phyloP scores from a whole-genome alignment of 2,329 filamentous ascomycete genomes.

The Beauveria sp. region DNA sequence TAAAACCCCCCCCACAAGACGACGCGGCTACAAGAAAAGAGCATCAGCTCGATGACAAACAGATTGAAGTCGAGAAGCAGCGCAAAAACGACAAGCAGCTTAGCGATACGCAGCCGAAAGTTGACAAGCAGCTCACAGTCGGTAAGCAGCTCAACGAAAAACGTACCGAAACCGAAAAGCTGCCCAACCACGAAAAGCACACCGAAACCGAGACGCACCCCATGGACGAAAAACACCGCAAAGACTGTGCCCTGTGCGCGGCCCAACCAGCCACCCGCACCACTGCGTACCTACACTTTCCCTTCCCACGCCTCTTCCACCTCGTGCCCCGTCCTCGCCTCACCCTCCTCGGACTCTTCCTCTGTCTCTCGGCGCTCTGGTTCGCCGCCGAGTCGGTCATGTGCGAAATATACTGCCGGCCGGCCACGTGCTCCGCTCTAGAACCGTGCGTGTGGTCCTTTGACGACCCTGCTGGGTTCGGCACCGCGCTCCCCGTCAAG shows the following conservation, averaged over 20 bases:
- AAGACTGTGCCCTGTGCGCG: slow-evolving; percentile 9
- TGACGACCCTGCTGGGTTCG: slow-evolving; percentile 50
- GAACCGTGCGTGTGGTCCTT: slow-evolving; percentile 46
- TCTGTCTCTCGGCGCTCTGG: slow-evolving; percentile 43
- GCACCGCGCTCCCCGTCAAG: slow-evolving; percentile 53
- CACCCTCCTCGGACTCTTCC: slow-evolving; percentile 39
- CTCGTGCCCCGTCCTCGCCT: slow-evolving; percentile 36
- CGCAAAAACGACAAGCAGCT: neutral
- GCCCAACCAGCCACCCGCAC: slow-evolving; percentile 1
- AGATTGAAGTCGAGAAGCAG: neutral
- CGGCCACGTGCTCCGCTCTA: slow-evolving; percentile 39
- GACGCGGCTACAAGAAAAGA: too few species aligned
- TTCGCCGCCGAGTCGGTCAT: slow-evolving; percentile 44
- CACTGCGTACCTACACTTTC: slow-evolving; percentile 33
- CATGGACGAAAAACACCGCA: neutral
- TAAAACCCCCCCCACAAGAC: neutral
- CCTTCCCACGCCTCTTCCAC: slow-evolving; percentile 40
- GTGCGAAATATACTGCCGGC: slow-evolving; percentile 47
- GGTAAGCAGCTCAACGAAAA: neutral
- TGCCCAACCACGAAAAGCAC: neutral
- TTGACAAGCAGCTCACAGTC: neutral
- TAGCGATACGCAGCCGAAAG: neutral
- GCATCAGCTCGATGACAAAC: neutral
- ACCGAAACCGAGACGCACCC: neutral
- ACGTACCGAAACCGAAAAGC: neutral